Evolutionary conservation across 1,284 basidiomycete genomes (phyloP).

Genomic region (Papiliotrema fonsecae): DNA sequence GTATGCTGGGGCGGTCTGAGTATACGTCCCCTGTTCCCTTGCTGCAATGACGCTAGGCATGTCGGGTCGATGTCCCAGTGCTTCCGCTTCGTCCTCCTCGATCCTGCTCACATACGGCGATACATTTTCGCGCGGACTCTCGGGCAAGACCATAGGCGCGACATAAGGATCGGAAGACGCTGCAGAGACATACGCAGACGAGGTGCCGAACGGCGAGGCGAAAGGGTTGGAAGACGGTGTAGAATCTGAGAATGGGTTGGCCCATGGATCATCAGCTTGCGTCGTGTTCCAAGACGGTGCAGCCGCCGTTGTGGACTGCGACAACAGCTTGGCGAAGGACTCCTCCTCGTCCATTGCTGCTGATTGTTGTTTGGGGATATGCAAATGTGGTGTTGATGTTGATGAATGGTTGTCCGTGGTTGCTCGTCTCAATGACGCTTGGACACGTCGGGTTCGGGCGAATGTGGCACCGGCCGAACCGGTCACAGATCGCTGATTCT

Average conservation of each 20-base stretch:
- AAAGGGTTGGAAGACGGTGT: slow-evolving; percentile 15
- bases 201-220: slow-evolving; percentile 6
- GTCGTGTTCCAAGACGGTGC: slow-evolving; percentile 24
- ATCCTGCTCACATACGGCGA: slow-evolving; percentile 30
- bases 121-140: slow-evolving; percentile 6
- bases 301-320: slow-evolving; percentile 28
- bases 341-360: slow-evolving; percentile 48
- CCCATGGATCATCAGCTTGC: slow-evolving; percentile 36
- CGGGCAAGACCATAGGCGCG: background rate
- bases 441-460: too few relatives aligned
- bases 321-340: slow-evolving; percentile 38
- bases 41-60: slow-evolving; percentile 42
- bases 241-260: slow-evolving; percentile 43
- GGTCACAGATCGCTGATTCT: too few relatives aligned
- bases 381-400: background rate
- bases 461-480: too few relatives aligned
- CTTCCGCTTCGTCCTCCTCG: slow-evolving; percentile 12
- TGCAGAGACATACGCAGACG: slow-evolving; percentile 5
- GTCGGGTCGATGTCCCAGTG: slow-evolving; percentile 19
- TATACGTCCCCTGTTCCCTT: slow-evolving; percentile 18
- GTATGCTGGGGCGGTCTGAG: background rate
- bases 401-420: too few relatives aligned
- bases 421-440: too few relatives aligned
- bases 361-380: background rate
- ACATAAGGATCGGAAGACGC: slow-evolving; percentile 6